These are phyloP conservation scores for Pseudocercospora crystallina DNA, from an alignment of 2,329 filamentous ascomycete genomes.

Conservation along the genomic window DNA sequence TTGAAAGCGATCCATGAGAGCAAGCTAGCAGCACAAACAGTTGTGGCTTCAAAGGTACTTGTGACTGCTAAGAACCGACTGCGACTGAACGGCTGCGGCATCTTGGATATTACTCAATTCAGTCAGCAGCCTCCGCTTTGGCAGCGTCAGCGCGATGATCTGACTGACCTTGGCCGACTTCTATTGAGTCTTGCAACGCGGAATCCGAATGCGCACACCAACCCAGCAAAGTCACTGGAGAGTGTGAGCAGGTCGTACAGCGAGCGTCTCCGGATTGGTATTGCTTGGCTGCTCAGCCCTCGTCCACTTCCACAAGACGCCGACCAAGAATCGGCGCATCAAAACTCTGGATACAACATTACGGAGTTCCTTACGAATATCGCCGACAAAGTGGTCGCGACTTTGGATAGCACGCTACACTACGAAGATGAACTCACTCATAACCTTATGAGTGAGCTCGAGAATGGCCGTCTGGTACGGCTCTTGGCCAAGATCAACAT, in stretches of 20 bases:
- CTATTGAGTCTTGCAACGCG: constrained; percentile 75
- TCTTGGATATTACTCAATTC: constrained; percentile 85
- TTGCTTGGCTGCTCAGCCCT: constrained; percentile 77
- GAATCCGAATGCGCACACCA: constrained; percentile 51
- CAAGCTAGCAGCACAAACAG: constrained; percentile 79
- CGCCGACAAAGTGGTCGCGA: constrained; percentile 70
- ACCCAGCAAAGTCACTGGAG: constrained; percentile 70
- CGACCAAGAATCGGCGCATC: constrained; percentile 8
- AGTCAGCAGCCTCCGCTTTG: constrained; percentile 66
- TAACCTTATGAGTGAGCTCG: constrained; percentile 75
- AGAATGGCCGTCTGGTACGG: constrained; percentile 83
- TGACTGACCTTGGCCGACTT: constrained; percentile 78
- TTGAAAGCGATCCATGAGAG: constrained; percentile 80
- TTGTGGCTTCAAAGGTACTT: constrained; percentile 85
- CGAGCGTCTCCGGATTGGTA: constrained; percentile 71
- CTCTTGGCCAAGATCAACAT: constrained; percentile 79
- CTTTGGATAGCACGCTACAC: constrained; percentile 77
- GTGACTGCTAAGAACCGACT: constrained; percentile 88
- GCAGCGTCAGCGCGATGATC: constrained; percentile 85
- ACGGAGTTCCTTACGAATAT: constrained; percentile 79
- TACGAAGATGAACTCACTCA: constrained; percentile 71
- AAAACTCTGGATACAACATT: constrained; percentile 63
- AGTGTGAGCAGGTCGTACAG: constrained; percentile 76
- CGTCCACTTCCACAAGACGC: constrained; percentile 33
- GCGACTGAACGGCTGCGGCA: constrained; percentile 80